These are phyloP conservation scores for Pilobolus umbonatus DNA, from an alignment of 192 early-diverging fungal genomes.

Conservation along the genomic window DNA sequence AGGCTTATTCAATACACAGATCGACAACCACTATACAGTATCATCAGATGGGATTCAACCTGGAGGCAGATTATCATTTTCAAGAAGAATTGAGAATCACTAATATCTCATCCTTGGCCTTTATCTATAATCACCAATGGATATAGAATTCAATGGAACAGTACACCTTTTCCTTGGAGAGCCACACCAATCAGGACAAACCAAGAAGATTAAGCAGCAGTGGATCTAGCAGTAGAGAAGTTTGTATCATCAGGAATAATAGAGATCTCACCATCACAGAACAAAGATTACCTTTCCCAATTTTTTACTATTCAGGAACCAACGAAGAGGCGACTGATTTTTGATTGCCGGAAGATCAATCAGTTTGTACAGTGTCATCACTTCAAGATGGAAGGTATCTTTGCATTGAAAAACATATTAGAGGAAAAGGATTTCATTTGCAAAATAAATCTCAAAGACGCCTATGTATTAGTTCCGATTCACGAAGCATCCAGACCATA, in stretches of 20 bases:
- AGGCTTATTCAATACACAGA: too few species aligned
- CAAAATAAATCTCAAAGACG: conserved; percentile 11
- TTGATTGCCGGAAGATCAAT: background rate
- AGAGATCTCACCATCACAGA: background rate
- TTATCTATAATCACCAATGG: background rate
- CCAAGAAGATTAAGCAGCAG: background rate
- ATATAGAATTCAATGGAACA: background rate
- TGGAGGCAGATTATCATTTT: background rate
- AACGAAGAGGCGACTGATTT: background rate
- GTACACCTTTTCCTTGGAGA: background rate
- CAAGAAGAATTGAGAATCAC: background rate
- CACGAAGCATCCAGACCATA: background rate
- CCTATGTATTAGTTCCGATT: background rate
- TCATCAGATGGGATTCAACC: background rate
- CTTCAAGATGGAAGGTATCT: conserved; percentile 17
- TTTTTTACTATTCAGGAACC: background rate
- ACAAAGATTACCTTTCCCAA: background rate
- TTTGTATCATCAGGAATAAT: background rate
- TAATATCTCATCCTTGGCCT: background rate
- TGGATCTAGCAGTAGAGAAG: background rate
- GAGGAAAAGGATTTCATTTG: background rate
- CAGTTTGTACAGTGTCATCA: background rate
- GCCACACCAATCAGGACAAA: too few species aligned
- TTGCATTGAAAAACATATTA: background rate
- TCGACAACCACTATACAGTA: conserved; percentile 1